Evolutionary conservation across 2,329 filamentous ascomycete genomes (phyloP).

Genomic region (Metarhizium sp.): DNA sequence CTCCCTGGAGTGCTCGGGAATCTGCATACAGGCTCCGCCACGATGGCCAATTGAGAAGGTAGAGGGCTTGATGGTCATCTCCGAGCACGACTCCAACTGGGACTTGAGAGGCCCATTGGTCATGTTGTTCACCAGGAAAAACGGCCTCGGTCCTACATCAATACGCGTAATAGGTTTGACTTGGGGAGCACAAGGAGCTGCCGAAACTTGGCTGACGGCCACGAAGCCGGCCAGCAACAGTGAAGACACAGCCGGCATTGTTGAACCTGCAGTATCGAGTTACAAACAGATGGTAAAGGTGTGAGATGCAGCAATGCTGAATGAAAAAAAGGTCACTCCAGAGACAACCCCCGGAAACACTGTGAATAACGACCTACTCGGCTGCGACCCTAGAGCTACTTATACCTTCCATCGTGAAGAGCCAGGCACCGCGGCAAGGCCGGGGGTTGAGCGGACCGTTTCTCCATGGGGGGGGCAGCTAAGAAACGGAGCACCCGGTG

Average conservation of each 20-base stretch:
- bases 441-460: too few species aligned
- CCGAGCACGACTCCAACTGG: conserved; percentile 48
- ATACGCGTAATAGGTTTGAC: conserved; percentile 35
- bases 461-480: too few species aligned
- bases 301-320: neutral
- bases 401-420: too few species aligned
- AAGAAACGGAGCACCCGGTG: too few species aligned
- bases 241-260: conserved; percentile 22
- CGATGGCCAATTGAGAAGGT: conserved; percentile 54
- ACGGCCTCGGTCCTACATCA: conserved; percentile 54
- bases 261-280: neutral
- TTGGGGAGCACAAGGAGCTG: conserved; percentile 14
- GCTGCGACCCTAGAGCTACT: too few species aligned
- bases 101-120: conserved; percentile 48
- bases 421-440: too few species aligned
- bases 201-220: conserved; percentile 16
- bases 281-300: neutral
- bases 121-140: conserved; percentile 56
- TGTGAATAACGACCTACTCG: too few species aligned
- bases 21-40: conserved; percentile 50
- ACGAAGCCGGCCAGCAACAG: conserved; percentile 22
- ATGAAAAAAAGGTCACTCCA: neutral
- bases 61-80: conserved; percentile 40
- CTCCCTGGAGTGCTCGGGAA: conserved; percentile 55
- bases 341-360: too few species aligned